Conservation (phyloP, 495 filamentous ascomycete genomes). For the Chlorociboria aeruginascens region DNA sequence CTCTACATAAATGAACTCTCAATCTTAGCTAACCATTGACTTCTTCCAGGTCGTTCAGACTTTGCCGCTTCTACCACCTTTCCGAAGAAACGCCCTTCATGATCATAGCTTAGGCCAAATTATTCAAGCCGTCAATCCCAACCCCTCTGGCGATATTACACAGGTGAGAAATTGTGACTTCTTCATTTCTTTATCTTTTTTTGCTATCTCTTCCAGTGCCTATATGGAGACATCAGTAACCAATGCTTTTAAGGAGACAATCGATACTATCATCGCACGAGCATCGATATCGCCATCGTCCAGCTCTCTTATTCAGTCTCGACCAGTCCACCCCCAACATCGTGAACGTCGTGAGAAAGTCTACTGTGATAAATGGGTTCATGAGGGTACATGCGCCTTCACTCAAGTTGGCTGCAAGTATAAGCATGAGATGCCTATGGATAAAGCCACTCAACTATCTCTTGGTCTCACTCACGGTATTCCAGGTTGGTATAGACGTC, state of each 20-base stretch:
- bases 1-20: too few species aligned
- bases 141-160: too few species aligned
- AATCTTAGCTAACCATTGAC: too few species aligned
- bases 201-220: too few species aligned
- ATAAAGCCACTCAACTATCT: conserved; percentile 40
- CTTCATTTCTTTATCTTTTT: too few species aligned
- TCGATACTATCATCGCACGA: conserved; percentile 13
- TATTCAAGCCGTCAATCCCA: too few species aligned
- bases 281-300: not conserved
- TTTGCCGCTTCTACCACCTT: too few species aligned
- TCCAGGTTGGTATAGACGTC: conserved; percentile 37
- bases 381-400: conserved; percentile 73
- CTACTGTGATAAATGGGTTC: conserved; percentile 82
- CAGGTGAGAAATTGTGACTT: not conserved
- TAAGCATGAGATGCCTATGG: conserved; percentile 75
- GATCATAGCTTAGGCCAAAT: too few species aligned
- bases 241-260: conserved; percentile 4
- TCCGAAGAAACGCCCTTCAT: too few species aligned
- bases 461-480: conserved; percentile 49
- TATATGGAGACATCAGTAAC: not conserved
- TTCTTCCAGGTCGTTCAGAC: too few species aligned
- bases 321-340: not conserved
- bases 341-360: conserved; percentile 39
- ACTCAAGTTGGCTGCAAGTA: conserved; percentile 74
- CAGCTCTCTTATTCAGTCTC: not conserved